Conservation (phyloP, 2,329 filamentous ascomycete genomes). For the Paraphaeosphaeria sporulosa region DNA sequence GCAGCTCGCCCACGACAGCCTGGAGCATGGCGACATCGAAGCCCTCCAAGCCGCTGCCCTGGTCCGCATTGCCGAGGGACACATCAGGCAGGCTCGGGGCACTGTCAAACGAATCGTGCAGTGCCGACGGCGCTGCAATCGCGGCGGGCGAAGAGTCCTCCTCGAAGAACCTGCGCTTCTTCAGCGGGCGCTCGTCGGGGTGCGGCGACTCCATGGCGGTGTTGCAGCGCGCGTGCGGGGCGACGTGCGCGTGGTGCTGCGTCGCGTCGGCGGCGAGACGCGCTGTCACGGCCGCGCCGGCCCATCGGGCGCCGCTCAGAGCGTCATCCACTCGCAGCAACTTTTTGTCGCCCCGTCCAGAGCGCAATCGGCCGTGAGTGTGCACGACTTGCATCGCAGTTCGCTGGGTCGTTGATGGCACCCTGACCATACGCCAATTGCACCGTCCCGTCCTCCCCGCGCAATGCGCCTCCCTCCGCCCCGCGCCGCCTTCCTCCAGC, state of each 20-base stretch:
- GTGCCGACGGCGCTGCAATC: constrained; percentile 37
- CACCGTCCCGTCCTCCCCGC: constrained; percentile 8
- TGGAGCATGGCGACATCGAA: constrained; percentile 65
- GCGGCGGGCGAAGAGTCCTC: constrained; percentile 55
- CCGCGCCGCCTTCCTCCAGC: constrained; percentile 27
- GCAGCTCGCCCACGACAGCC: constrained; percentile 65
- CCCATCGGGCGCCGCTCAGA: constrained; percentile 31
- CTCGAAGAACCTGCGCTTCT: constrained; percentile 70
- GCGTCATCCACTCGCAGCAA: constrained; percentile 32
- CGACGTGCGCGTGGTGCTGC: constrained; percentile 10
- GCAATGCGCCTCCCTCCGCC: constrained; percentile 37
- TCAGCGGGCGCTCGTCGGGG: constrained; percentile 62
- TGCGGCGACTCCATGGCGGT: constrained; percentile 49
- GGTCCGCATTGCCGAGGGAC: constrained; percentile 18
- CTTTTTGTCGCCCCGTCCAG: constrained; percentile 10
- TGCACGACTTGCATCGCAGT: background rate
- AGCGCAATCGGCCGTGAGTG: constrained; percentile 10
- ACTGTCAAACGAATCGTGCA: constrained; percentile 19
- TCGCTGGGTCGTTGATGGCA: no score
- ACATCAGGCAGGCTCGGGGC: constrained; percentile 10
- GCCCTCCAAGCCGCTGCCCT: constrained; percentile 32
- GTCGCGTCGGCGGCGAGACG: constrained; percentile 37
- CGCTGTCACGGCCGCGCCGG: constrained; percentile 40
- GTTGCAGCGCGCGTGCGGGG: constrained; percentile 14
- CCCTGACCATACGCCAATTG: background rate